A percentile compares a stretch with the other conserved stretches of the same genome.
These are phyloP conservation scores for Colletotrichum nymphaeae DNA, from an alignment of 2,329 filamentous ascomycete genomes.

Conservation along the genomic window DNA sequence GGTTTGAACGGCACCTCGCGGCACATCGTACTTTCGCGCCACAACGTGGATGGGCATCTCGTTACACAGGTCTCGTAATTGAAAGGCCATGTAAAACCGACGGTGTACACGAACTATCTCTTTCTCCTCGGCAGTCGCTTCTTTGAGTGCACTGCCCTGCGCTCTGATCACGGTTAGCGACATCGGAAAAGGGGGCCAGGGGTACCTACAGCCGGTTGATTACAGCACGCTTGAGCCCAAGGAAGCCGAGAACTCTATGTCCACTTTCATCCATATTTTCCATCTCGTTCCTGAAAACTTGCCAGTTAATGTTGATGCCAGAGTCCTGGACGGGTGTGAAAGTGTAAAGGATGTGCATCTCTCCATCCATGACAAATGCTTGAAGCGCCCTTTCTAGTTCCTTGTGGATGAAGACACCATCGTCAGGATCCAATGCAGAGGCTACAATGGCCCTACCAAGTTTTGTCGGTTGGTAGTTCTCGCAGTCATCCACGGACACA, in stretches of 20 bases:
- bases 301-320: slow-evolving; percentile 73
- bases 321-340: slow-evolving; percentile 77
- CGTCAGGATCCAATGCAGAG: slow-evolving; percentile 78
- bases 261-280: slow-evolving; percentile 78
- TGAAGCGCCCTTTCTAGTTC: slow-evolving; percentile 75
- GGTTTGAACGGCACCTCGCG: slow-evolving; percentile 77
- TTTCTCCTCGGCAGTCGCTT: slow-evolving; percentile 70
- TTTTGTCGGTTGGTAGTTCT: slow-evolving; percentile 69
- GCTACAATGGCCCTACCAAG: slow-evolving; percentile 78
- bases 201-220: slow-evolving; percentile 72
- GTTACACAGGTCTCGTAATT: slow-evolving; percentile 83
- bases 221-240: slow-evolving; percentile 75
- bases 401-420: slow-evolving; percentile 78
- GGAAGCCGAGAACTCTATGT: slow-evolving; percentile 73
- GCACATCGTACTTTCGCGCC: slow-evolving; percentile 76
- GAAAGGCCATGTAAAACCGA: slow-evolving; percentile 80
- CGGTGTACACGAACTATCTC: slow-evolving; percentile 73
- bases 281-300: slow-evolving; percentile 77
- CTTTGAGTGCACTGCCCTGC: slow-evolving; percentile 73
- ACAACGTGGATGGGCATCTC: slow-evolving; percentile 78
- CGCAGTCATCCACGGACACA: slow-evolving; percentile 60
- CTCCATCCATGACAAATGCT: slow-evolving; percentile 83
- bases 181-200: neutral
- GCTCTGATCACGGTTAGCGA: slow-evolving; percentile 59
- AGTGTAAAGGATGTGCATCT: slow-evolving; percentile 83